Percentiles rank a stretch among this genome's conserved stretches.
These are phyloP conservation scores for Brassica incana DNA, from an alignment of 345 rosid genomes.

Conservation along the genomic window DNA sequence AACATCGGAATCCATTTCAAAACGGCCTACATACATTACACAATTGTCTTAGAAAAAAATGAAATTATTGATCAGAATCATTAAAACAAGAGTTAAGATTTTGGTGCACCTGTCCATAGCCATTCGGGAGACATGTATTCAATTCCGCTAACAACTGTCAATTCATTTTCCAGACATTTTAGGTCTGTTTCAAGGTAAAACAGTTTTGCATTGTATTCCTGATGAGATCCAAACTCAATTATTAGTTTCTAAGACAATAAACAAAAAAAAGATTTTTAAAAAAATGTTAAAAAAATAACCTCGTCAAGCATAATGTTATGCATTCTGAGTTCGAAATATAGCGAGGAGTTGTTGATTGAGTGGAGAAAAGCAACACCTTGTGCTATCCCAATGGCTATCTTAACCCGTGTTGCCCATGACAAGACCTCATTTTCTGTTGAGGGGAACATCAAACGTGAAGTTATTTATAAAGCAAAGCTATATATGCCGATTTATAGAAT, in stretches of 20 bases:
- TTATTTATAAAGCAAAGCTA: neutral
- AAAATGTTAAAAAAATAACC: neutral
- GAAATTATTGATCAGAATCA: neutral
- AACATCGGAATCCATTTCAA: neutral
- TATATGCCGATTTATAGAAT: neutral
- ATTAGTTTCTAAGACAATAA: neutral
- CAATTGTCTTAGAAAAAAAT: neutral
- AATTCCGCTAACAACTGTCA: neutral
- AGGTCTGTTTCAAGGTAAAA: neutral
- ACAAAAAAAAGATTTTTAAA: neutral
- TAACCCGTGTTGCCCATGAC: conserved; percentile 22
- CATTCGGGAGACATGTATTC: neutral
- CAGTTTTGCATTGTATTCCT: conserved; percentile 24
- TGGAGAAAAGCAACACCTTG: conserved; percentile 17
- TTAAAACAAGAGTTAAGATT: neutral
- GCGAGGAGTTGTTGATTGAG: neutral
- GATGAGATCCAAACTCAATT: conserved; percentile 4
- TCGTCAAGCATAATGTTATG: conserved; percentile 23
- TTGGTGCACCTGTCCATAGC: neutral
- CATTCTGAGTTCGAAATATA: conserved; percentile 1
- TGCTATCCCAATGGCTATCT: conserved; percentile 22
- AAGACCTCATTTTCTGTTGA: conserved; percentile 5
- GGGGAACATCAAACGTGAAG: neutral
- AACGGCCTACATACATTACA: neutral
- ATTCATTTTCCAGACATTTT: neutral